Evolutionary conservation across 2,329 filamentous ascomycete genomes (phyloP).

Genomic region (Penicillium brevicompactum): DNA sequence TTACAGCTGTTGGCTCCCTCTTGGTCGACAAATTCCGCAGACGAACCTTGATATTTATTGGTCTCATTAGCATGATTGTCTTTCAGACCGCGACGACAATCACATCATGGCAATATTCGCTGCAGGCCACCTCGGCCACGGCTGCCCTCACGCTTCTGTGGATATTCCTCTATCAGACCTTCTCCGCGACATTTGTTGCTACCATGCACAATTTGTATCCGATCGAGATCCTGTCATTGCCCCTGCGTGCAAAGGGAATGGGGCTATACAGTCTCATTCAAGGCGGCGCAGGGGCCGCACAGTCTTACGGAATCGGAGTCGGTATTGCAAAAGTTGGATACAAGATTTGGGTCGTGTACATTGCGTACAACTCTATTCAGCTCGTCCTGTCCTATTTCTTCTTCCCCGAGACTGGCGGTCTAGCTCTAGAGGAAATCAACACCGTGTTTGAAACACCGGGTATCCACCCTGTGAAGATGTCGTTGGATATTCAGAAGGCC

Average conservation of each 20-base stretch:
- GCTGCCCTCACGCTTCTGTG: conserved; percentile 49
- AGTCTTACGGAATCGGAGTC: conserved; percentile 52
- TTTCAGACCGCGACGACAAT: conserved; percentile 51
- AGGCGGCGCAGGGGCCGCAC: conserved; percentile 46
- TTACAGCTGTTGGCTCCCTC: conserved; percentile 47
- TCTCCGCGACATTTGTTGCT: conserved; percentile 49
- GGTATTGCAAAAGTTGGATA: conserved; percentile 52
- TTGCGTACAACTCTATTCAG: conserved; percentile 53
- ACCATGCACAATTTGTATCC: conserved; percentile 54
- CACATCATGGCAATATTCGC: conserved; percentile 50
- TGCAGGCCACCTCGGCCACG: conserved; percentile 33
- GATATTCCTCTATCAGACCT: conserved; percentile 54
- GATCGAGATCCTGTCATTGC: conserved; percentile 47
- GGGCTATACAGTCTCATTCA: conserved; percentile 50
- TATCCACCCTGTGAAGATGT: conserved; percentile 48
- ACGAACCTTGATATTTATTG: conserved; percentile 49
- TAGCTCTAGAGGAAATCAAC: conserved; percentile 60
- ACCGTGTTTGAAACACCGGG: conserved; percentile 57
- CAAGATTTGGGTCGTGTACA: conserved; percentile 56
- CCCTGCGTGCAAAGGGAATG: conserved; percentile 51
- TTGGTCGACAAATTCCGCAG: conserved; percentile 48
- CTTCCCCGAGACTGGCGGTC: conserved; percentile 55
- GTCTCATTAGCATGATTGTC: conserved; percentile 47
- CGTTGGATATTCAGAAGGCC: conserved; percentile 43
- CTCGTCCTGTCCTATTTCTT: conserved; percentile 52